phyloP scores from a whole-genome alignment of 345 rosid species.

The Ceriops decandra region DNA sequence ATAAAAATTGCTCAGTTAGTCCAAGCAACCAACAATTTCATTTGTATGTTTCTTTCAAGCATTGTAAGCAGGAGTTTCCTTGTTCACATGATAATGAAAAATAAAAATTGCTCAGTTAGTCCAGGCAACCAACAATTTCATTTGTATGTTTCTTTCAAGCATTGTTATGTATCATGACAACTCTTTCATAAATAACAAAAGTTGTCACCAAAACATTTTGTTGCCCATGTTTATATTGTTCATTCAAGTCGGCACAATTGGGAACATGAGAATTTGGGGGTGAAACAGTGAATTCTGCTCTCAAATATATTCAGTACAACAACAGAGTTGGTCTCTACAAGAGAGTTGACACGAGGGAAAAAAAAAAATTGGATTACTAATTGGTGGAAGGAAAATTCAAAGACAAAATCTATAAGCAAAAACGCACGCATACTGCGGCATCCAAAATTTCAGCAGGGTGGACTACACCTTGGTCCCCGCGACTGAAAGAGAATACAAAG shows the following conservation, averaged over 20 bases:
- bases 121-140: too few species aligned
- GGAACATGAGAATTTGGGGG: conserved; percentile 3
- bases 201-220: too few species aligned
- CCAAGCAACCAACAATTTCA: too few species aligned
- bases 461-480: conserved; percentile 30
- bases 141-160: too few species aligned
- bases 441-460: conserved; percentile 46
- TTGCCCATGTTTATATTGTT: neutral
- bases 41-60: too few species aligned
- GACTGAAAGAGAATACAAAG: conserved; percentile 17
- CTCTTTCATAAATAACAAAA: too few species aligned
- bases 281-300: conserved; percentile 15
- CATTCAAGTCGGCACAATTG: neutral
- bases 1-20: too few species aligned
- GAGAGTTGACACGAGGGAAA: conserved; percentile 22
- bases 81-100: too few species aligned
- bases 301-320: neutral
- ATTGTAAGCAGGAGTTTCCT: too few species aligned
- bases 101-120: too few species aligned
- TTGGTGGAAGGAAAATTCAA: neutral
- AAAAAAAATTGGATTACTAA: conserved; percentile 46
- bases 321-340: conserved; percentile 9
- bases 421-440: neutral
- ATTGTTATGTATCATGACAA: too few species aligned
- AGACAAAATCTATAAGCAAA: conserved; percentile 4